These are phyloP conservation scores for Plantago elongata DNA, from an alignment of 257 asterid species.

Conservation along the genomic window DNA sequence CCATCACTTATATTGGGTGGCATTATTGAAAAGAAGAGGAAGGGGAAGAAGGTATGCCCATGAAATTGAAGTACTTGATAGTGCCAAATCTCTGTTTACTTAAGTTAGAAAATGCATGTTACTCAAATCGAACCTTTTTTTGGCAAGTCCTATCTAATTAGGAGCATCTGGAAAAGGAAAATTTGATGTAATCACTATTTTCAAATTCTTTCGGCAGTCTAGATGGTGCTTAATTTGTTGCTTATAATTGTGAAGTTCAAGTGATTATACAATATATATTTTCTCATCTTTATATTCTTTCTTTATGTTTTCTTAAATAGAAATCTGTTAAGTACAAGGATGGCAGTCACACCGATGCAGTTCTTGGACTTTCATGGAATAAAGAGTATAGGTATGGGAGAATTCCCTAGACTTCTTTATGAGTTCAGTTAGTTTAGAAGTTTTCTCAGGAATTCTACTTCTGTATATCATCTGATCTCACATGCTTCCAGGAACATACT, in stretches of 20 bases:
- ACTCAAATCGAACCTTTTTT: too few relatives aligned
- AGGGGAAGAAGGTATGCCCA: constrained; percentile 62
- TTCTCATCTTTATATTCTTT: constrained; percentile 8
- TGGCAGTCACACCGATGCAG: constrained; percentile 81
- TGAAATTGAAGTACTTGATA: too few relatives aligned
- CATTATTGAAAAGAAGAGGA: constrained; percentile 56
- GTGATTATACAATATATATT: background rate
- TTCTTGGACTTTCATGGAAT: constrained; percentile 97
- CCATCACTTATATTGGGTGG: constrained; percentile 85
- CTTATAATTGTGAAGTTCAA: background rate
- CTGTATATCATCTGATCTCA: constrained; percentile 5
- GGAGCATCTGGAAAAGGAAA: background rate
- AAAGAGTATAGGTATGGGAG: constrained; percentile 63
- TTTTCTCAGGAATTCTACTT: constrained; percentile 1
- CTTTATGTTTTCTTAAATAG: constrained; percentile 30
- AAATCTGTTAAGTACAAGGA: constrained; percentile 66
- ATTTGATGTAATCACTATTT: background rate
- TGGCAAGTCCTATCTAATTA: too few relatives aligned
- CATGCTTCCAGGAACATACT: constrained; percentile 61
- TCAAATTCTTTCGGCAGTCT: constrained; percentile 5
- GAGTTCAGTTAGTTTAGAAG: background rate
- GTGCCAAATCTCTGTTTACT: too few relatives aligned
- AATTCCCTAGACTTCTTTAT: constrained; percentile 6
- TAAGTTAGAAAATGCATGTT: too few relatives aligned
- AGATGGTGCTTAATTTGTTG: too few relatives aligned